Evolutionary conservation across 768 basidiomycete species (phyloP), one percentile per base, ranked within the genome.

Genomic region (Rossbeevera mucosa): DNA sequence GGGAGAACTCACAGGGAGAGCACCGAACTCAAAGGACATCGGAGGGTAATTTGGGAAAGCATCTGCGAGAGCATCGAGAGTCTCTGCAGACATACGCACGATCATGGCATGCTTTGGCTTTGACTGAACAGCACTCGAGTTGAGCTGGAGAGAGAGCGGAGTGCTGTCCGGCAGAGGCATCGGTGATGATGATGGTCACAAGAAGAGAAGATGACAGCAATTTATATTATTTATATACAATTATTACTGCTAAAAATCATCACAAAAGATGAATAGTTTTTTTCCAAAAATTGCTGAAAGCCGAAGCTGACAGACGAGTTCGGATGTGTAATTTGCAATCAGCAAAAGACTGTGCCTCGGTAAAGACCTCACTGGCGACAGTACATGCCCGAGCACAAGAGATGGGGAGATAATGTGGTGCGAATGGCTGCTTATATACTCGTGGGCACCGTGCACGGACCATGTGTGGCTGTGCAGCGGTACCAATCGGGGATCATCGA

Each of bases 321-420:
- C 86, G 88, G 88, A 91, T 91, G 87, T 88, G 79, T 89, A 90
- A 88, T 91, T 91, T 91, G 88, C 88, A 91, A 91, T 85, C 85
- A 91, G 87, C 88, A 89, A 91, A 88, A 76, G 80, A 88, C 86
- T 88, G 84, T 86, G 85, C 83, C 86, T 91, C 89, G 85, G 88
- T 91, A 87, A 76, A 82, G 78, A 91, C 89, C 86, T 91, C 89
- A 91, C 88, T 87, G 84, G 83, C 85, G 86, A 88, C 85, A 87
- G 86, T 88, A 84, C 87, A 83, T 86, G 85, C 87, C 87, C 88
- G 86, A 89, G 87, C 87, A 90, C 88, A 91, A 91, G 86, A 86
- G 85, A 85, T 85, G 62, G 61, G 61, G 74, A 76, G 67, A 42
- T 6, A 7, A 21, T 1, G 21, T 20, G 1, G 20, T 8, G 0